Conservation (phyloP, 139 green algal genomes). For the Tetradesmus lagerheimii region DNA sequence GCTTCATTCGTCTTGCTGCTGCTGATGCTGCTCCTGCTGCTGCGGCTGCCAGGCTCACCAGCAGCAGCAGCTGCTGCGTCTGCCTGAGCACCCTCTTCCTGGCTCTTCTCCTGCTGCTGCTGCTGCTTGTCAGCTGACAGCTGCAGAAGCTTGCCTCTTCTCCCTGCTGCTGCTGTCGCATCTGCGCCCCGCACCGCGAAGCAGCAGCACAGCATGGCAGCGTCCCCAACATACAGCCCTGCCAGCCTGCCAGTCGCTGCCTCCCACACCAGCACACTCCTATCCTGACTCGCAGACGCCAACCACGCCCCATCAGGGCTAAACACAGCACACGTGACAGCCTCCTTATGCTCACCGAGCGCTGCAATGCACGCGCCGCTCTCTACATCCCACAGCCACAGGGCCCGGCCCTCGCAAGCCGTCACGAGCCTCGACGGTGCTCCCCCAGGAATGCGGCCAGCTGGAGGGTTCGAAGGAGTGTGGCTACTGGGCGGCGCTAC, state of each 20-base stretch:
- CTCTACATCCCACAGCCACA: slow-evolving; percentile 53
- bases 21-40: not conserved
- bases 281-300: slow-evolving; percentile 21
- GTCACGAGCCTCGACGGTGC: slow-evolving; percentile 21
- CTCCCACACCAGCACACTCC: slow-evolving; percentile 40
- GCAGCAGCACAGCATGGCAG: slow-evolving; percentile 37
- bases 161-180: not conserved
- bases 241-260: slow-evolving; percentile 11
- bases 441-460: not conserved
- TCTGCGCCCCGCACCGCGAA: not conserved
- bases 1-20: not conserved
- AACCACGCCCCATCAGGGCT: slow-evolving; percentile 26
- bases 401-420: slow-evolving; percentile 1
- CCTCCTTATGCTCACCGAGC: slow-evolving; percentile 44
- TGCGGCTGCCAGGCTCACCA: not conserved
- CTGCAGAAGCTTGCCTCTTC: not conserved
- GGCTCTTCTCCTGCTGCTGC: not conserved
- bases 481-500: not conserved
- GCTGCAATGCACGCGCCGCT: slow-evolving; percentile 49
- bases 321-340: slow-evolving; percentile 2
- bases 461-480: too few relatives aligned
- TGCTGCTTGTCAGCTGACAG: not conserved
- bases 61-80: not conserved
- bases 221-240: slow-evolving; percentile 35
- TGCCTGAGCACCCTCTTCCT: not conserved